These are phyloP conservation scores for Rhodotorula graminis DNA, from an alignment of 768 basidiomycete species.

Conservation along the genomic window DNA sequence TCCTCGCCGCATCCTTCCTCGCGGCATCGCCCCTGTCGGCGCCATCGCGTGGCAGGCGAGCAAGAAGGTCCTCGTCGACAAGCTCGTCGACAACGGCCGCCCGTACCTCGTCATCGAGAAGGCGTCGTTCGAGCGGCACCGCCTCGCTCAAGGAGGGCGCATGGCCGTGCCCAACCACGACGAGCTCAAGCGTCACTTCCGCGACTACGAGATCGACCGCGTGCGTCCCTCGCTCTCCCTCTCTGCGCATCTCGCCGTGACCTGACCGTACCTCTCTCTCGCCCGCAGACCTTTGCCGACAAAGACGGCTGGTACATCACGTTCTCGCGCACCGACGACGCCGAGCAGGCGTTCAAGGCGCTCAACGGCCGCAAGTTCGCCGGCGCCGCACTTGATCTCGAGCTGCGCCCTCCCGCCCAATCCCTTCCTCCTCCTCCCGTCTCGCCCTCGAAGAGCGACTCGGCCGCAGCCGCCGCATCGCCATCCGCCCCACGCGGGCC, in stretches of 20 bases:
- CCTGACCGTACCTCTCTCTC: too few relatives aligned
- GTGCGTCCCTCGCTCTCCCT: conserved; percentile 10
- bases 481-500: not conserved
- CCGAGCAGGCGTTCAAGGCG: conserved; percentile 64
- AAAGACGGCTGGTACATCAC: conserved; percentile 69
- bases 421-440: not conserved
- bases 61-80: conserved; percentile 29
- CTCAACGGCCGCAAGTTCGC: conserved; percentile 49
- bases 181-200: conserved; percentile 34
- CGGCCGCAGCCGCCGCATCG: not conserved
- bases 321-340: conserved; percentile 61
- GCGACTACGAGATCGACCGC: conserved; percentile 23
- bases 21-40: conserved; percentile 18
- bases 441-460: not conserved
- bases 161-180: conserved; percentile 23
- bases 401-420: not conserved
- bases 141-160: not conserved
- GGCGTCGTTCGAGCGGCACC: conserved; percentile 7
- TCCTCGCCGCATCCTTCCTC: not conserved
- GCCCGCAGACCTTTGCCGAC: conserved; percentile 35
- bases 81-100: conserved; percentile 29
- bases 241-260: not conserved
- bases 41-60: conserved; percentile 34
- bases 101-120: conserved; percentile 24
- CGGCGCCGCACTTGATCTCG: conserved; percentile 40